Percentiles rank a stretch among this genome's conserved stretches.
Conservation (phyloP, 1,284 basidiomycete species). For the Cryptococcus deneoformans region DNA sequence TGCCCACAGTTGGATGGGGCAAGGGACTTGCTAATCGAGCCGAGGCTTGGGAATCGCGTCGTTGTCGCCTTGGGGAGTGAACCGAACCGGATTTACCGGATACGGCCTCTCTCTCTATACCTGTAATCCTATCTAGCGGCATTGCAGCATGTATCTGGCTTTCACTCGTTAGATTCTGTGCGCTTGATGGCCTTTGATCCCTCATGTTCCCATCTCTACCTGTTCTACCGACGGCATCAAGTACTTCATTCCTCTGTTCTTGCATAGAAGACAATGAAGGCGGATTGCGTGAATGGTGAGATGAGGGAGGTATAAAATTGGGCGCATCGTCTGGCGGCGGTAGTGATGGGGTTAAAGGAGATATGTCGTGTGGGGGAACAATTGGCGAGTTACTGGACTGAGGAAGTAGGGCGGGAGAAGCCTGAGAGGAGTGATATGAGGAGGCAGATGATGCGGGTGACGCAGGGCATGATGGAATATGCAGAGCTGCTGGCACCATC, state of each 20-base stretch:
- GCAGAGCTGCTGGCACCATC: background rate
- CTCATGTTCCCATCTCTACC: background rate
- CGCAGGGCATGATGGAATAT: constrained; percentile 1
- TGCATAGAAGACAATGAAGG: constrained; percentile 16
- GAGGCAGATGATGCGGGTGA: constrained; percentile 44
- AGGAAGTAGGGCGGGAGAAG: constrained; percentile 23
- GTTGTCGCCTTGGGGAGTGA: constrained; percentile 22
- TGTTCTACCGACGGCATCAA: background rate
- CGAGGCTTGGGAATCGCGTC: background rate
- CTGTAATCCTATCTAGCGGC: constrained; percentile 4
- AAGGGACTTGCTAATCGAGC: background rate
- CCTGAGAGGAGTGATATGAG: constrained; percentile 42
- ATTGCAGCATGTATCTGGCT: no score
- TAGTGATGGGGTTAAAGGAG: constrained; percentile 14
- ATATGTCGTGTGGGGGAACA: constrained; percentile 32
- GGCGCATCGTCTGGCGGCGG: constrained; percentile 45
- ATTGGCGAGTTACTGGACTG: background rate
- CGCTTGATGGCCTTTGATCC: background rate
- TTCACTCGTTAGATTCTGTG: no score
- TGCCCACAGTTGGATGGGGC: no score
- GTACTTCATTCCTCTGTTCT: background rate
- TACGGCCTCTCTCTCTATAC: constrained; percentile 18
- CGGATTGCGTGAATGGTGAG: constrained; percentile 35
- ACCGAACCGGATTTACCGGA: constrained; percentile 15
- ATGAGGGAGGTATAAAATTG: constrained; percentile 39